Conservation (phyloP, 306 rosid species). For the Carpinus fangiana region DNA sequence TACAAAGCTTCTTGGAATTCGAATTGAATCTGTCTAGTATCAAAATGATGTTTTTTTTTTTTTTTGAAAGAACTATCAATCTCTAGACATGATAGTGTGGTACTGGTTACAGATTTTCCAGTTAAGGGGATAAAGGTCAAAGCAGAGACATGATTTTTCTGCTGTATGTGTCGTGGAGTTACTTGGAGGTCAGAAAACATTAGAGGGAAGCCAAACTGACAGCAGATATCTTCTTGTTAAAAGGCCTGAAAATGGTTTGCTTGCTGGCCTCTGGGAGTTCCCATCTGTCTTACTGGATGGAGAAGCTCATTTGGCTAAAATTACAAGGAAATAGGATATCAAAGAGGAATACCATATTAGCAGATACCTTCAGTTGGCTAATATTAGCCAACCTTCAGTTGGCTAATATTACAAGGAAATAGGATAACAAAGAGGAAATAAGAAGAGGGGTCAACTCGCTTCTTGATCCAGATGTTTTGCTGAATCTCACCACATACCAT, state of each 20-base stretch:
- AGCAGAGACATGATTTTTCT: slow-evolving; percentile 67
- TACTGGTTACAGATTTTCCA: slow-evolving; percentile 79
- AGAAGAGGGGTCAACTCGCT: neutral
- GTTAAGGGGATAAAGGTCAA: slow-evolving; percentile 53
- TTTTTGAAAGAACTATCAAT: no score
- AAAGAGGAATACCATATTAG: no score
- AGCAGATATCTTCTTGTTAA: slow-evolving; percentile 74
- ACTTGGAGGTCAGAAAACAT: slow-evolving; percentile 44
- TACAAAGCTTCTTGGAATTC: neutral
- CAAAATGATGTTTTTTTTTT: neutral
- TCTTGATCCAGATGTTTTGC: neutral
- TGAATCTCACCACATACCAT: neutral
- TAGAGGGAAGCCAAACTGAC: slow-evolving; percentile 26
- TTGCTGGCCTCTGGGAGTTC: slow-evolving; percentile 98
- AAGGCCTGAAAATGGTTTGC: slow-evolving; percentile 88
- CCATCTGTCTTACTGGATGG: slow-evolving; percentile 72
- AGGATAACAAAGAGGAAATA: neutral
- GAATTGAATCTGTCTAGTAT: neutral
- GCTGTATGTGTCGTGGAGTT: slow-evolving; percentile 87
- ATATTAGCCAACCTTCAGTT: no score
- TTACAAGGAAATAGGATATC: no score
- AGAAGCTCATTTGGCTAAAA: slow-evolving; percentile 47
- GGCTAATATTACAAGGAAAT: no score
- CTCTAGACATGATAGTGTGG: slow-evolving; percentile 51
- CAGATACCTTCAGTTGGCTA: no score